Conservation (phyloP, 305 asterid genomes). For the Lippia alba region DNA sequence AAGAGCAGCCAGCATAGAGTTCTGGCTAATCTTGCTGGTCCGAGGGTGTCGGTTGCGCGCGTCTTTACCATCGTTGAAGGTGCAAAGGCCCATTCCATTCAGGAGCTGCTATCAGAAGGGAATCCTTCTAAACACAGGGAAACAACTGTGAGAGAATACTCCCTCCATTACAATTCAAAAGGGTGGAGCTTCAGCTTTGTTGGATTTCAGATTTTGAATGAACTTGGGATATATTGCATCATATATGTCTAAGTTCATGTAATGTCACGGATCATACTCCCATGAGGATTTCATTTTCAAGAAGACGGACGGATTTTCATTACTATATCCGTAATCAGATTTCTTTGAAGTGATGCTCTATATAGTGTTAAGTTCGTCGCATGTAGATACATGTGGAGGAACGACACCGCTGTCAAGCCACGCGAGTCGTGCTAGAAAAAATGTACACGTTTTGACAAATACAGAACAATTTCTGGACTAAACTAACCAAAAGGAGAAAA, state of each 20-base stretch:
- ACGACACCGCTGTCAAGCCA: too few relatives aligned
- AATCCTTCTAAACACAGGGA: slow-evolving; percentile 48
- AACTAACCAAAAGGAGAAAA: background rate
- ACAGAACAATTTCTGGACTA: background rate
- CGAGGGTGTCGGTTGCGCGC: slow-evolving; percentile 66
- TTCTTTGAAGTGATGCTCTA: too few relatives aligned
- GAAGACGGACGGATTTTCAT: too few relatives aligned
- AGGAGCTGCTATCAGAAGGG: slow-evolving; percentile 47
- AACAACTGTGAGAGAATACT: slow-evolving; percentile 51
- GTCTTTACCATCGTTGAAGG: slow-evolving; percentile 52
- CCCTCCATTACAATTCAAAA: slow-evolving; percentile 36
- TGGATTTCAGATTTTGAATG: slow-evolving; percentile 40
- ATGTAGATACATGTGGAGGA: too few relatives aligned
- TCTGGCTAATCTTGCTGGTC: slow-evolving; percentile 58
- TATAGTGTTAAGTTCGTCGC: too few relatives aligned
- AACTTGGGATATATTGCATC: too few relatives aligned
- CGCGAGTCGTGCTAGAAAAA: too few relatives aligned
- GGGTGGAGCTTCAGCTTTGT: slow-evolving; percentile 49
- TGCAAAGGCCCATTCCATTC: slow-evolving; percentile 53
- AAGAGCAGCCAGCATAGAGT: slow-evolving; percentile 67
- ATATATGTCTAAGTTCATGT: too few relatives aligned
- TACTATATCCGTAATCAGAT: too few relatives aligned
- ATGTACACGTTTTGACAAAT: too few relatives aligned
- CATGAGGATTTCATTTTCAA: too few relatives aligned
- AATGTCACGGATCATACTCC: too few relatives aligned